These are phyloP conservation scores for Diospyros lotus DNA, from an alignment of 148 eudicot genomes.

Conservation along the genomic window DNA sequence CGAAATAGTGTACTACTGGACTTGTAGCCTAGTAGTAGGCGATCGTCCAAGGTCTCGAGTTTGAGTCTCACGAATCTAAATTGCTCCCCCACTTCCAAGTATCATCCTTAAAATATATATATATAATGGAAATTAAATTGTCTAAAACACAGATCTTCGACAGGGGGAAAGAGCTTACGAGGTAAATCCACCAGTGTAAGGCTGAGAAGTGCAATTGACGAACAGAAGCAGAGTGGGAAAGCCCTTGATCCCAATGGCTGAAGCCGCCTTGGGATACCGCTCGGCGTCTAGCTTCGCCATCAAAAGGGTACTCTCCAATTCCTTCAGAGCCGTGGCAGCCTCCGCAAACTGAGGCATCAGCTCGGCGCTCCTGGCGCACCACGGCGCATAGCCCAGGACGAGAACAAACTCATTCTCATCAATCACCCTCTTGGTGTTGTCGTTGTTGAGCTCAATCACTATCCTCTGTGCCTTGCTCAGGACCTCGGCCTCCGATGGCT, in stretches of 20 bases:
- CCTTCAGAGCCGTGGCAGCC: constrained; percentile 65
- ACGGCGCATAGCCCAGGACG: constrained; percentile 83
- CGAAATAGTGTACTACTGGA: neutral
- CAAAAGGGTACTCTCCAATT: constrained; percentile 39
- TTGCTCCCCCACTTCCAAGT: no score
- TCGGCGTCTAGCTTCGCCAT: constrained; percentile 80
- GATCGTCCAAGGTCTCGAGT: no score
- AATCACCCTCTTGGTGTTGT: constrained; percentile 46
- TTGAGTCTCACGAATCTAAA: no score
- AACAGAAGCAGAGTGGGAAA: constrained; percentile 79
- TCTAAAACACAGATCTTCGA: neutral
- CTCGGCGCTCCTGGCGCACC: constrained; percentile 91
- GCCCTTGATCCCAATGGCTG: constrained; percentile 67
- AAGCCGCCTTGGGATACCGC: constrained; percentile 61
- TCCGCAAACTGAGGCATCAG: constrained; percentile 88
- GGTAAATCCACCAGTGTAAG: constrained; percentile 80
- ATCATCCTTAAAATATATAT: no score
- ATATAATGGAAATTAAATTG: no score
- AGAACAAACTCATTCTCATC: constrained; percentile 56
- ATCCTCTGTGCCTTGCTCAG: constrained; percentile 65
- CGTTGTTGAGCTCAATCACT: constrained; percentile 63
- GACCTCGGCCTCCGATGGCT: constrained; percentile 52
- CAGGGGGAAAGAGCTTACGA: constrained; percentile 36
- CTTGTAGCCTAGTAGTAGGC: no score
- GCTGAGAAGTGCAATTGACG: constrained; percentile 64